phyloP scores from a whole-genome alignment of 495 filamentous ascomycete genomes.

The Massariosphaeria phaeospora region DNA sequence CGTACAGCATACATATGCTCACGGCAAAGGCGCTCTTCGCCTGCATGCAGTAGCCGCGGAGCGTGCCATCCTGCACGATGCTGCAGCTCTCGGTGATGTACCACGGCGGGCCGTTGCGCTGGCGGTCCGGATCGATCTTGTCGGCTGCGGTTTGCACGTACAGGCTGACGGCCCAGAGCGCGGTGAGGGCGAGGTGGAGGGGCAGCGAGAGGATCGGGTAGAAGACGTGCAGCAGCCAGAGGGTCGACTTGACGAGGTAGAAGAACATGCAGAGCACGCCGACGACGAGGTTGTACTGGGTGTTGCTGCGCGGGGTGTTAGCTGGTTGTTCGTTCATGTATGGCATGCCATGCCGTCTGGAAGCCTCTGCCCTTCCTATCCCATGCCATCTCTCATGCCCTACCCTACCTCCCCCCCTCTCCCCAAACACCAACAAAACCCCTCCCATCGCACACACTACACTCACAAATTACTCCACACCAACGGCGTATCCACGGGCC shows the following conservation, averaged over 20 bases:
- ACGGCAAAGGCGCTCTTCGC: constrained; percentile 71
- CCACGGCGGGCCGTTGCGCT: constrained; percentile 67
- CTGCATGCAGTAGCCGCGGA: constrained; percentile 66
- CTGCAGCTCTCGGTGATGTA: constrained; percentile 75
- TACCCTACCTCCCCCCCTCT: neutral
- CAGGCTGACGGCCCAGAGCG: constrained; percentile 62
- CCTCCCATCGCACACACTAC: neutral
- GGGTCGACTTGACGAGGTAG: constrained; percentile 59
- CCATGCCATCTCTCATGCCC: neutral
- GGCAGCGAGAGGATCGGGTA: constrained; percentile 61
- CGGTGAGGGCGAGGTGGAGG: constrained; percentile 54
- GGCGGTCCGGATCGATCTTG: constrained; percentile 65
- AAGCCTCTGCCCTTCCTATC: too few species aligned
- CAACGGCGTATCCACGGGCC: constrained; percentile 59
- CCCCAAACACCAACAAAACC: neutral
- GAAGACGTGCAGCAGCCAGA: constrained; percentile 67
- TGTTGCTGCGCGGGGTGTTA: constrained; percentile 53
- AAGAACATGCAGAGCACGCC: constrained; percentile 69
- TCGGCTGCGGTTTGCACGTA: constrained; percentile 75
- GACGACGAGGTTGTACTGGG: constrained; percentile 76
- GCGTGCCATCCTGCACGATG: constrained; percentile 52
- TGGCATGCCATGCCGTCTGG: too few species aligned
- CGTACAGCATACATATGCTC: constrained; percentile 68
- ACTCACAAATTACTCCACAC: constrained; percentile 76
- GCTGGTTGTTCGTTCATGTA: constrained; percentile 9